Conservation (phyloP, 768 basidiomycete genomes). For the Leccinellum luteum region DNA sequence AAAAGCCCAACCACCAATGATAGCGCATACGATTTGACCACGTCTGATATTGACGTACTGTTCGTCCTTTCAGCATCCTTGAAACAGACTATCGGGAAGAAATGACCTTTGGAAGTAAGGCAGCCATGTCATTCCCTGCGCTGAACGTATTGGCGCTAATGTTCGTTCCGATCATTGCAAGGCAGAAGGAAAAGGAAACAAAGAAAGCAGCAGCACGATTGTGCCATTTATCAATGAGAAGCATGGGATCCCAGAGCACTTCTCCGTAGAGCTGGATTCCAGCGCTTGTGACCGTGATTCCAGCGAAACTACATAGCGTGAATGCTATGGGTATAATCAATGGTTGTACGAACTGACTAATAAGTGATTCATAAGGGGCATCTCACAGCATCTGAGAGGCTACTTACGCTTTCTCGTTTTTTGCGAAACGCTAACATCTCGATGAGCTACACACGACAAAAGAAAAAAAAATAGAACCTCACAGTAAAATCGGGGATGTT, state of each 20-base stretch:
- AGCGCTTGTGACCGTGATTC: slow-evolving; percentile 78
- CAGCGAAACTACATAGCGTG: slow-evolving; percentile 72
- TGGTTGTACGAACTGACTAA: slow-evolving; percentile 70
- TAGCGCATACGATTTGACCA: slow-evolving; percentile 28
- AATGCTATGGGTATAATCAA: slow-evolving; percentile 78
- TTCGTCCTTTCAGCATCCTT: slow-evolving; percentile 1
- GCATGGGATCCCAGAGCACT: slow-evolving; percentile 72
- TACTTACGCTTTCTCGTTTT: slow-evolving; percentile 58
- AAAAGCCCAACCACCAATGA: slow-evolving; percentile 68
- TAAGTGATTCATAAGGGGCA: not conserved
- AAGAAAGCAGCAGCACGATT: slow-evolving; percentile 88
- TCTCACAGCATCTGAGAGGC: not conserved
- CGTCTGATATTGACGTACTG: slow-evolving; percentile 32
- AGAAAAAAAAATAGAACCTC: slow-evolving; percentile 7
- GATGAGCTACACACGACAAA: not conserved
- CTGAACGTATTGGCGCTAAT: slow-evolving; percentile 75
- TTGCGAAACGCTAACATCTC: slow-evolving; percentile 63
- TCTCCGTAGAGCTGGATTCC: slow-evolving; percentile 69
- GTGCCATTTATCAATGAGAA: slow-evolving; percentile 76
- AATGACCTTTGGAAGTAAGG: slow-evolving; percentile 54
- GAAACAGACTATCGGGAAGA: not conserved
- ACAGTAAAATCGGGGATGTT: slow-evolving; percentile 87
- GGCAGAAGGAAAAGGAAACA: slow-evolving; percentile 64
- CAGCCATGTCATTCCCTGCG: slow-evolving; percentile 85
- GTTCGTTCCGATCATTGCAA: slow-evolving; percentile 71